Conservation (phyloP, 306 rosid genomes). For the Quercus wislizeni region DNA sequence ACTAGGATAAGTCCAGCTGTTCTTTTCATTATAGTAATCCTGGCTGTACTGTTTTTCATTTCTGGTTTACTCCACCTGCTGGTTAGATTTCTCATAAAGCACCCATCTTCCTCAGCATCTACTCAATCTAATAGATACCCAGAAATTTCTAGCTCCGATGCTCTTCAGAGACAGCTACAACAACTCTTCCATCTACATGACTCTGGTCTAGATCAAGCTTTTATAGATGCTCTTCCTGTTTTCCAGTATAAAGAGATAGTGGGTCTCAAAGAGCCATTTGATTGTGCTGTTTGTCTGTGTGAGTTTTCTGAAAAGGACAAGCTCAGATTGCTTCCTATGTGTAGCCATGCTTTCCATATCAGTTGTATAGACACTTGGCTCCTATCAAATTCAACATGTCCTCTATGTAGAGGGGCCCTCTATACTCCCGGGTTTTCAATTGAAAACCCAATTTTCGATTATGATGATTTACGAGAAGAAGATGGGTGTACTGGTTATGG, state of each 20-base stretch:
- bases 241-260: slow-evolving; percentile 86
- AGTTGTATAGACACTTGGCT: slow-evolving; percentile 97
- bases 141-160: slow-evolving; percentile 78
- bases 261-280: slow-evolving; percentile 87
- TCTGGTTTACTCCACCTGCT: slow-evolving; percentile 95
- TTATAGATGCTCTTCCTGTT: slow-evolving; percentile 97
- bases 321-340: slow-evolving; percentile 88
- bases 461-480: slow-evolving; percentile 75
- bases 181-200: slow-evolving; percentile 97
- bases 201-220: slow-evolving; percentile 95
- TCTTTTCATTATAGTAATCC: slow-evolving; percentile 86
- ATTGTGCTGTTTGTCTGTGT: slow-evolving; percentile 93
- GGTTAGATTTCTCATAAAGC: slow-evolving; percentile 85
- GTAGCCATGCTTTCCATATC: slow-evolving; percentile 96
- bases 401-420: slow-evolving; percentile 89
- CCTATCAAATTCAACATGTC: slow-evolving; percentile 87
- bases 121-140: slow-evolving; percentile 60
- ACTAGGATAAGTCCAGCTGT: slow-evolving; percentile 90
- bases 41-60: slow-evolving; percentile 87
- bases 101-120: slow-evolving; percentile 66
- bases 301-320: slow-evolving; percentile 82
- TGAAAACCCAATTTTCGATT: slow-evolving; percentile 78
- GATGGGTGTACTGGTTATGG: slow-evolving; percentile 54
- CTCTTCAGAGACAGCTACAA: slow-evolving; percentile 91
- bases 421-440: slow-evolving; percentile 55